Evolutionary conservation across 768 basidiomycete species (phyloP), one percentile per base, ranked within the genome.

Genomic region (Boletus eberwhitei): DNA sequence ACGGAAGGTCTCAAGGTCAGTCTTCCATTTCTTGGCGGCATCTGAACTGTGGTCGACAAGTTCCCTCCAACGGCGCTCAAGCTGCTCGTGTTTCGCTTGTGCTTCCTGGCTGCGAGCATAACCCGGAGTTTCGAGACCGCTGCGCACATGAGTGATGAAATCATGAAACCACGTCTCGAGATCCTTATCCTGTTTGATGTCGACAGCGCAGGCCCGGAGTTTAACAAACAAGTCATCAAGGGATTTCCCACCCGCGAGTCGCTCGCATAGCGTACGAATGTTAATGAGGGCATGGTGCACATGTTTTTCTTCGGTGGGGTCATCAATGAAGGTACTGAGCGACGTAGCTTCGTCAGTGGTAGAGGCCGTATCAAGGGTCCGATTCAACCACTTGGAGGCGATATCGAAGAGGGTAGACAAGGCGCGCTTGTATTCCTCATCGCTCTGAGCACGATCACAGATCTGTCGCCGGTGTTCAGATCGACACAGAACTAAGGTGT

Each of bases 281-380:
- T 67, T 66, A 13, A 67, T 57, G 26, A 89, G 68, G 4, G 82
- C 84, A 37, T 77, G 74, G 43, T 78, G 72, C 26, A 87, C 65
- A 58, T 87, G 84, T 63, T 87, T 79, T 48, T 84, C 85, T 4
- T 79, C 75, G 1, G 85, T 82, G 17, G 83, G 79, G 48, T 90
- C 87, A 9, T 79, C 65, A 51, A 88, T 74, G 63, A 88, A 79
- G 2, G 75, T 75, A 14, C 79, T 75, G 35, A 89, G 73, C 0
- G 80, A 79, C 24, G 76, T 71, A 1, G 68, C 59, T 39, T 74
- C 64, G 52, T 78, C 75, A 39, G 77, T 68, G 47, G 73, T 75
- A 2, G 78, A 70, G 0, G 79, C 79, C 1, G 76, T 73, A 45
- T 85, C 80, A 34, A 85, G 71, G 0, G 79, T 74, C 37, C 72